A percentile compares a stretch with the other conserved stretches of the same genome.
Conservation (phyloP, 164 flowering plant species). For the Nymphaea colorata region DNA sequence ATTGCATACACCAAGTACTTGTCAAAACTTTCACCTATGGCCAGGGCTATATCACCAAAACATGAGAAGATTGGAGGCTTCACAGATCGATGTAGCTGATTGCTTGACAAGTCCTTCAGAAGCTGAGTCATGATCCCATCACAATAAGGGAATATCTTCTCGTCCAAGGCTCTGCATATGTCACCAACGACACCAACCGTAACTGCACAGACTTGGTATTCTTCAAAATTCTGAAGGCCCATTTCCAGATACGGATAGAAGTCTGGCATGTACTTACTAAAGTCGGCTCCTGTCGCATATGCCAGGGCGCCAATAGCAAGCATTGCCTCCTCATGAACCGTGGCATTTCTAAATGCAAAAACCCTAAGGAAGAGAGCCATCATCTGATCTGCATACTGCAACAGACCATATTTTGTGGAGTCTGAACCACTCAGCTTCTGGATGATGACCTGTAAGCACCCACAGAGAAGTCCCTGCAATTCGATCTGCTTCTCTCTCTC, state of each 20-base stretch:
- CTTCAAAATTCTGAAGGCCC: conserved; percentile 65
- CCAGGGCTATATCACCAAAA: conserved; percentile 56
- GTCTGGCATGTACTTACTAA: conserved; percentile 44
- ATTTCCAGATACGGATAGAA: conserved; percentile 46
- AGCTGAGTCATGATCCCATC: conserved; percentile 58
- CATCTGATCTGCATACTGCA: conserved; percentile 53
- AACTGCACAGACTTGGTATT: conserved; percentile 55
- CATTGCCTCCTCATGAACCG: conserved; percentile 61
- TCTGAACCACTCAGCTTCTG: conserved; percentile 44
- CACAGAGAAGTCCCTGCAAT: conserved; percentile 56
- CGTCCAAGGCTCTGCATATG: conserved; percentile 50
- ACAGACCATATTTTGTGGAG: conserved; percentile 27
- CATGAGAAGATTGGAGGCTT: conserved; percentile 59
- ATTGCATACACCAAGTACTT: conserved; percentile 57
- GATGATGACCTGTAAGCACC: conserved; percentile 50
- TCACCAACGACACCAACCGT: conserved; percentile 61
- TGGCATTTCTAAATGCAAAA: conserved; percentile 45
- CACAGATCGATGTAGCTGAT: conserved; percentile 49
- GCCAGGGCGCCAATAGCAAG: conserved; percentile 63
- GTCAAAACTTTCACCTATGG: conserved; percentile 55
- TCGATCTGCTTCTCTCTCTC: conserved; percentile 45
- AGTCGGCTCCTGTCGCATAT: conserved; percentile 37
- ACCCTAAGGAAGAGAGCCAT: conserved; percentile 49
- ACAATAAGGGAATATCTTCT: conserved; percentile 45
- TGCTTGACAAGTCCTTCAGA: conserved; percentile 51